phyloP scores from a whole-genome alignment of 192 early-diverging fungal genomes.

The Coemansia sp. region DNA sequence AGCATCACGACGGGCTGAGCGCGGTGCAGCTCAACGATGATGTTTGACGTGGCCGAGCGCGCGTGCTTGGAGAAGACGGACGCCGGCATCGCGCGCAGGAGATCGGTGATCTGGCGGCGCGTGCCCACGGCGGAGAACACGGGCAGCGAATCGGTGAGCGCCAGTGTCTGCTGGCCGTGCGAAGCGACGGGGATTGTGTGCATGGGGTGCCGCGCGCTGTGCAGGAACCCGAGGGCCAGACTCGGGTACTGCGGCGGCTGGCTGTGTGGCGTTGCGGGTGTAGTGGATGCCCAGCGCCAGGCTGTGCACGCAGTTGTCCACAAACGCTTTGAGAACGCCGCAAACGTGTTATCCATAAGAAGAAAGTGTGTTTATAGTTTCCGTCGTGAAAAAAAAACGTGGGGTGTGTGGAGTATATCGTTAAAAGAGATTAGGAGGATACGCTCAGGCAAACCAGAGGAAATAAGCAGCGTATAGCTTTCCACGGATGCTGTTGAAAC shows the following conservation, averaged over 20 bases:
- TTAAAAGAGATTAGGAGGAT: no score
- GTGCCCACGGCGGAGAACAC: slow-evolving; percentile 39
- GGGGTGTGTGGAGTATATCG: no score
- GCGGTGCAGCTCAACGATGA: slow-evolving; percentile 24
- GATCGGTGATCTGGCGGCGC: slow-evolving; percentile 21
- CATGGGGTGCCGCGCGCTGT: not conserved
- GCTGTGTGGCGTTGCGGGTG: not conserved
- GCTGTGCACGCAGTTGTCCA: slow-evolving; percentile 19
- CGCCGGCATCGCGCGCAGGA: slow-evolving; percentile 14
- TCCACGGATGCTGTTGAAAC: no score
- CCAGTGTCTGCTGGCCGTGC: slow-evolving; percentile 4
- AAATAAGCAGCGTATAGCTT: no score
- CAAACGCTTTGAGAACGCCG: not conserved
- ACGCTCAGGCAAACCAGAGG: no score
- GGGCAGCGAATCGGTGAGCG: slow-evolving; percentile 11
- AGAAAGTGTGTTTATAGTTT: no score
- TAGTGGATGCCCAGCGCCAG: slow-evolving; percentile 16
- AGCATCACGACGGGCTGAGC: not conserved
- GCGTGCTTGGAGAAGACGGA: slow-evolving; percentile 23
- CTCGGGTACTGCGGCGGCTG: slow-evolving; percentile 29
- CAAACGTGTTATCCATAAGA: no score
- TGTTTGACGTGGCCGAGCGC: slow-evolving; percentile 8
- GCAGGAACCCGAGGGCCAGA: not conserved
- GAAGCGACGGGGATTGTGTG: not conserved
- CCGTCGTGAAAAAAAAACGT: no score